Base-by-base conservation (phyloP, 495 filamentous ascomycete genomes). In the Talaromyces thailandensis region DNA sequence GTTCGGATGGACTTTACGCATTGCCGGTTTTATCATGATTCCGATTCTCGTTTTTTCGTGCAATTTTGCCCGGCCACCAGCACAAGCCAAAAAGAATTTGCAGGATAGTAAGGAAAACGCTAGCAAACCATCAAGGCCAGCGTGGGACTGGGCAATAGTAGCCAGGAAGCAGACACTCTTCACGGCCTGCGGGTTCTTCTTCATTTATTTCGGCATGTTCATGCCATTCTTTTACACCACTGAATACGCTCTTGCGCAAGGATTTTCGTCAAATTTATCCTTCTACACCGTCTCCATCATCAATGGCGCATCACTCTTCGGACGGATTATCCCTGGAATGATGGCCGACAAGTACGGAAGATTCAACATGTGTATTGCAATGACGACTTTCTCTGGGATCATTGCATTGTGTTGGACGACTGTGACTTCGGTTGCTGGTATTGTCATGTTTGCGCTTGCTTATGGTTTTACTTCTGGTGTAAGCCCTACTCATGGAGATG, bases 321-420 rank as follows among this genome's bases (percentile, higher is more conserved):
- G 78, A n/a, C 71, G 72, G 0, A 68, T 76, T 0, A 35, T 77
- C 3, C 70, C 67, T 64, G 88, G 87, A 6, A 77, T 85, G 61
- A 11, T 88, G 0, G 90, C 86, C 14, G 90, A 94, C 69, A 80
- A 78, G 60, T 69, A 88, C 31, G 90, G 90, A 0, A 80, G 84
- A 26, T 92, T 84, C 76, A 92, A 92, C 69, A 76, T 79, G 35
- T 86, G 86, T 70, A 78, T 89, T n/a, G 25, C 84, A 3, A 83
- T 85, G 56, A 76, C 79, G 0, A 73, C 75, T 21, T 71, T 82
- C 16, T 82, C 86, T 0, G 81, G 77, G 3, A 74, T 92, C 0
- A 70, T 76, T 50, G 73, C 73, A 0, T 32, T 76, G 3, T 76
- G 73, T 58, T 76, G 74, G 76, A 75, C 74, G 4, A 72, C 65